These are phyloP conservation scores for Oryza longistaminata DNA, from an alignment of 176 grass and related monocot species.

Conservation along the genomic window DNA sequence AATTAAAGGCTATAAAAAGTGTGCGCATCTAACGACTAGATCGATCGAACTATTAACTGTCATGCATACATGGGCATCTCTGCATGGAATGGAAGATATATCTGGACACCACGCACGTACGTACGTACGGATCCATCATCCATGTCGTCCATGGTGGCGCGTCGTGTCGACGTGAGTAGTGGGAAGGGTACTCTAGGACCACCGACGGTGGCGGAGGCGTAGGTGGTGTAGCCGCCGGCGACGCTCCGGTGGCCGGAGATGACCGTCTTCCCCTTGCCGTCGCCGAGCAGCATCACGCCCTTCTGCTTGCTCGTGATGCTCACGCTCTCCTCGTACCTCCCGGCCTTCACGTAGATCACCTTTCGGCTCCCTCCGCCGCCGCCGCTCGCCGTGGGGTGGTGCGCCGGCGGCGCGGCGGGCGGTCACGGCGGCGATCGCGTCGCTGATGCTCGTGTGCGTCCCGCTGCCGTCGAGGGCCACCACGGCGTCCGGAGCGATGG, in stretches of 20 bases:
- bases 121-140: not conserved
- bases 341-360: constrained; percentile 77
- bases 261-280: constrained; percentile 81
- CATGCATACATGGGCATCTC: constrained; percentile 25
- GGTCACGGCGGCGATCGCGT: constrained; percentile 63
- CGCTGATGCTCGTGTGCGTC: constrained; percentile 67
- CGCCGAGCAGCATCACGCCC: constrained; percentile 79
- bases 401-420: not conserved
- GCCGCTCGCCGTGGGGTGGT: not conserved
- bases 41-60: constrained; percentile 11
- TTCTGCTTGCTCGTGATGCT: constrained; percentile 51
- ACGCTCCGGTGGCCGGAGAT: constrained; percentile 56
- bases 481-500: constrained; percentile 64
- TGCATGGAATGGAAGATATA: not conserved
- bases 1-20: constrained; percentile 20
- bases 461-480: constrained; percentile 77
- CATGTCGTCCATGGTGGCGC: not conserved
- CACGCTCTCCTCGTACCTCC: constrained; percentile 69
- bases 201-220: constrained; percentile 77
- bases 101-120: not conserved
- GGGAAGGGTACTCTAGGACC: not conserved
- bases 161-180: not conserved
- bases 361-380: constrained; percentile 7
- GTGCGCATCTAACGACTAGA: constrained; percentile 16
- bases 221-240: constrained; percentile 58